phyloP scores from a whole-genome alignment of 1,284 basidiomycete genomes.

The Clitocybe nebularis region DNA sequence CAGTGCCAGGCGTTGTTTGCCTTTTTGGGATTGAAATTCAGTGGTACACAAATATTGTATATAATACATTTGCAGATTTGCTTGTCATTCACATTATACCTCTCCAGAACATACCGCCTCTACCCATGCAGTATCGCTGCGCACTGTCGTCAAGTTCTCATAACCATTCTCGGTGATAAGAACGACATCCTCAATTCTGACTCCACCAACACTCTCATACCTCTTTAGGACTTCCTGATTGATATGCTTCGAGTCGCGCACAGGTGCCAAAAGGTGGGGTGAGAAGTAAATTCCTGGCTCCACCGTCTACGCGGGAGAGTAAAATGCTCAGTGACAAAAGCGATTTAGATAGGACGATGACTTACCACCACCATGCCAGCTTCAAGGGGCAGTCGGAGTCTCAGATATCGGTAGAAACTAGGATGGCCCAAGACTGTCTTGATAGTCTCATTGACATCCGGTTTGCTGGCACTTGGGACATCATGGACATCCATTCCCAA shows the following conservation, averaged over 20 bases:
- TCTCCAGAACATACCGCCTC: conserved; percentile 73
- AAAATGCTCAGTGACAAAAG: conserved; percentile 3
- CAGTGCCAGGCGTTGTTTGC: too few relatives aligned
- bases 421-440: conserved; percentile 46
- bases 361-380: conserved; percentile 81
- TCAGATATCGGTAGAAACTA: conserved; percentile 73
- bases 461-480: conserved; percentile 72
- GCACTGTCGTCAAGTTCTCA: conserved; percentile 79
- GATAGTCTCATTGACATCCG: conserved; percentile 49
- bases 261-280: conserved; percentile 68
- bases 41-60: not conserved
- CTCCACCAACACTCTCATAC: conserved; percentile 81
- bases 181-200: conserved; percentile 88
- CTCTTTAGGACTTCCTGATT: conserved; percentile 65
- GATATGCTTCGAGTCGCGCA: conserved; percentile 67
- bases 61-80: not conserved
- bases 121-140: conserved; percentile 75
- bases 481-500: conserved; percentile 90
- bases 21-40: too few relatives aligned
- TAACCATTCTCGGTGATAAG: conserved; percentile 62
- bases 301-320: conserved; percentile 52
- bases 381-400: conserved; percentile 69
- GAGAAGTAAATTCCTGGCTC: conserved; percentile 91
- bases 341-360: conserved; percentile 16
- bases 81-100: conserved; percentile 25